Percentiles rank a stretch among this genome's conserved stretches.
These are phyloP conservation scores for Thielaviopsis cerberus DNA, from an alignment of 2,329 filamentous ascomycete genomes.

Conservation along the genomic window DNA sequence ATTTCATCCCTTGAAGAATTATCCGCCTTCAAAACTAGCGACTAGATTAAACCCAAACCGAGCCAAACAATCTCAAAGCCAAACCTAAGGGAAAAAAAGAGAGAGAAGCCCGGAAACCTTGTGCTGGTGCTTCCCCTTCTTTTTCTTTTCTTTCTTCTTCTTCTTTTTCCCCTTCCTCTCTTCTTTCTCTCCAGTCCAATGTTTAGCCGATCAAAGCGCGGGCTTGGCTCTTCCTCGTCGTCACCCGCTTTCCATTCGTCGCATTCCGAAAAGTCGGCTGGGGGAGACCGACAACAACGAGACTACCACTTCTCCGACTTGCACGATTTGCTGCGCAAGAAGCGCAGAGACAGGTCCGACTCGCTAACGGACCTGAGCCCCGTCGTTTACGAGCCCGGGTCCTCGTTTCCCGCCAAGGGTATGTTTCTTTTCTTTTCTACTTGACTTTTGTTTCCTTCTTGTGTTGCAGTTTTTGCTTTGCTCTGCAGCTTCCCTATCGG, in stretches of 20 bases:
- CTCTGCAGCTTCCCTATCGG: not conserved
- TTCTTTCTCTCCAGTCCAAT: not conserved
- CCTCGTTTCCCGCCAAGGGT: constrained; percentile 6
- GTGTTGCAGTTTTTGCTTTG: not conserved
- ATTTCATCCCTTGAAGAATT: not conserved
- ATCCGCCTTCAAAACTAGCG: no score
- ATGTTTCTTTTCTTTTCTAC: not conserved
- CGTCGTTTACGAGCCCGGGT: constrained; percentile 5
- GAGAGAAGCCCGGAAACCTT: not conserved
- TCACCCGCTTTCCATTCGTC: constrained; percentile 1
- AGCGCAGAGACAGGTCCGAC: constrained; percentile 1
- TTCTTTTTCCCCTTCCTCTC: not conserved
- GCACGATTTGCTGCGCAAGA: constrained; percentile 3
- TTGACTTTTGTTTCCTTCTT: not conserved
- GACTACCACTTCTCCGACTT: constrained; percentile 2
- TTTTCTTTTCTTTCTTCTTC: not conserved
- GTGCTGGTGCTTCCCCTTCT: not conserved
- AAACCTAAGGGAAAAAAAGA: no score
- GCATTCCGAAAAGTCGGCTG: not conserved
- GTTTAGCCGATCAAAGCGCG: constrained; percentile 6
- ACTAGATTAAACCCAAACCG: no score
- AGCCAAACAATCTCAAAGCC: no score
- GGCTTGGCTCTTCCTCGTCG: constrained; percentile 4
- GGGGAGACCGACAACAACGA: not conserved
- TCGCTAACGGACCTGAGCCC: constrained; percentile 2